phyloP scores from a whole-genome alignment of 345 rosid genomes.

The Arabidopsis arenosa region DNA sequence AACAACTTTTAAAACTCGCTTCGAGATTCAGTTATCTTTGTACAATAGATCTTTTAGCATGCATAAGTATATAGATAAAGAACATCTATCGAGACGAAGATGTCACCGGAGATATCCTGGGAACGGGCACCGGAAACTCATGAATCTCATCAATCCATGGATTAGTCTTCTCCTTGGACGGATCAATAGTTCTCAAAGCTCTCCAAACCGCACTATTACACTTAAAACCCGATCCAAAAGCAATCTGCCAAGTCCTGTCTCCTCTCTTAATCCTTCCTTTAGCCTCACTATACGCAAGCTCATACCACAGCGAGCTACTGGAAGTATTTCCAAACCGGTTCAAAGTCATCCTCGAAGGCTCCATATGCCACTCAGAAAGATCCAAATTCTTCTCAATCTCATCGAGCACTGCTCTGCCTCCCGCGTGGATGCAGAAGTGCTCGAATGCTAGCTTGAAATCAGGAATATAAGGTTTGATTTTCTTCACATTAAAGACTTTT shows the following conservation, averaged over 20 bases:
- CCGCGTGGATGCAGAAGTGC: constrained; percentile 76
- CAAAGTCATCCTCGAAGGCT: constrained; percentile 81
- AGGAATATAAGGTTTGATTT: constrained; percentile 64
- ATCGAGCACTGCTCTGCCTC: constrained; percentile 71
- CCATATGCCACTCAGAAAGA: constrained; percentile 69
- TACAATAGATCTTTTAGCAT: neutral
- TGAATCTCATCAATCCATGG: constrained; percentile 71
- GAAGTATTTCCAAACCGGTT: constrained; percentile 76
- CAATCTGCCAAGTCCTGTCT: constrained; percentile 73
- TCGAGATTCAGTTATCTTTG: neutral
- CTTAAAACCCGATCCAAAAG: constrained; percentile 77
- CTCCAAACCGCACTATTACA: constrained; percentile 73
- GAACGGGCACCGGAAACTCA: constrained; percentile 52
- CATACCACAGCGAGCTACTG: constrained; percentile 78
- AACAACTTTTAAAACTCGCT: neutral
- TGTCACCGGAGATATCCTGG: constrained; percentile 38
- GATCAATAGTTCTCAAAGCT: constrained; percentile 53
- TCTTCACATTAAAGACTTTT: constrained; percentile 56
- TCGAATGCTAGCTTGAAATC: constrained; percentile 77
- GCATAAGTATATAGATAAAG: neutral
- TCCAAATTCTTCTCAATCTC: constrained; percentile 68
- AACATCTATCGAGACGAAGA: constrained; percentile 40
- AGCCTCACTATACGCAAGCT: constrained; percentile 69
- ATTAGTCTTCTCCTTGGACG: constrained; percentile 51
- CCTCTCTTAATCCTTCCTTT: constrained; percentile 72